These are phyloP conservation scores for Escallonia rubra DNA, from an alignment of 129 eudicot species.

Conservation along the genomic window DNA sequence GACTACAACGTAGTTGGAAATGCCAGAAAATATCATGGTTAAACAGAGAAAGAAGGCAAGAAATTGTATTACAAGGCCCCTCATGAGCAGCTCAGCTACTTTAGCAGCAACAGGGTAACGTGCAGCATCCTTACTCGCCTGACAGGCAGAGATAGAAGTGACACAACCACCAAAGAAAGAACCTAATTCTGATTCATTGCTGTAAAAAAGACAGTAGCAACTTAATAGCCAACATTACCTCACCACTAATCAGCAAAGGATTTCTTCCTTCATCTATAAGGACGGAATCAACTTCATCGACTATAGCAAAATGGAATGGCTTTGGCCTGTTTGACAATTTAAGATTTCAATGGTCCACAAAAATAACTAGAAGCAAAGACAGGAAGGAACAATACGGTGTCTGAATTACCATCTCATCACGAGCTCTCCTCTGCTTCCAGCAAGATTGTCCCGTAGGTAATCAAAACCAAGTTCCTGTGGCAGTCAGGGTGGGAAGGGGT, in stretches of 20 bases:
- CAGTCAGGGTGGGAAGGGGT: slow-evolving; percentile 3
- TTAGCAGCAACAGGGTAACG: slow-evolving; percentile 98
- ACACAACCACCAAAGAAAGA: neutral
- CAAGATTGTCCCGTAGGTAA: slow-evolving; percentile 92
- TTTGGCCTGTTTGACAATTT: slow-evolving; percentile 64
- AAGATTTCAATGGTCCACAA: neutral
- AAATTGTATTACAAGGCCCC: slow-evolving; percentile 46
- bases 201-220: slow-evolving; percentile 1
- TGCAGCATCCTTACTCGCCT: slow-evolving; percentile 92
- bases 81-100: slow-evolving; percentile 92
- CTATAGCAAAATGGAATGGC: slow-evolving; percentile 97
- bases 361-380: slow-evolving; percentile 5
- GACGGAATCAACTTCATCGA: slow-evolving; percentile 99
- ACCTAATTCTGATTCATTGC: no score
- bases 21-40: neutral
- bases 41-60: slow-evolving; percentile 7
- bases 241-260: slow-evolving; percentile 92
- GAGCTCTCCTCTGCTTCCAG: slow-evolving; percentile 65
- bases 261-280: slow-evolving; percentile 96
- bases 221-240: slow-evolving; percentile 40
- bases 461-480: slow-evolving; percentile 98
- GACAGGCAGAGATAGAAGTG: slow-evolving; percentile 16
- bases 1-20: neutral
- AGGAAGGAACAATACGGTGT: neutral
- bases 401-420: slow-evolving; percentile 93